phyloP scores from a whole-genome alignment of 139 green algal genomes.

The Chlorella sp. region DNA sequence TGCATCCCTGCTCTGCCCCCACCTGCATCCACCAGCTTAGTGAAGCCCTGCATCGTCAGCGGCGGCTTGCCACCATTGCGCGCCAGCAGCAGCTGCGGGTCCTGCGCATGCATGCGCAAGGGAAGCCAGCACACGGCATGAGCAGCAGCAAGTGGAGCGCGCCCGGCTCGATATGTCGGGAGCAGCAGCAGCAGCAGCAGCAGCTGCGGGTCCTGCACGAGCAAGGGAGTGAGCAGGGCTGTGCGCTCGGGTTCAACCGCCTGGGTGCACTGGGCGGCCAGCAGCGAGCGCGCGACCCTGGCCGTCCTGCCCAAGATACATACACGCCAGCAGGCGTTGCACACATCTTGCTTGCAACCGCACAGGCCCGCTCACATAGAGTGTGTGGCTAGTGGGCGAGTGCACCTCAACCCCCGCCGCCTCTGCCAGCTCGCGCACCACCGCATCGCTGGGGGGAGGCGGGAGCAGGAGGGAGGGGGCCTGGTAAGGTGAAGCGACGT shows the following conservation, averaged over 20 bases:
- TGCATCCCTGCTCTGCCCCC: not conserved
- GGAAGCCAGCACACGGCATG: too few species aligned
- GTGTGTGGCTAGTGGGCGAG: slow-evolving; percentile 76
- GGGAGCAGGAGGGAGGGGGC: not conserved
- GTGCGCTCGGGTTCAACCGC: too few species aligned
- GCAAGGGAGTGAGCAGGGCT: too few species aligned
- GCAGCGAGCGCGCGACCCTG: too few species aligned
- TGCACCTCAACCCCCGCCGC: slow-evolving; percentile 66
- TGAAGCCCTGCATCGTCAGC: slow-evolving; percentile 74
- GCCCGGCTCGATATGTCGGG: too few species aligned
- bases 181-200: too few species aligned
- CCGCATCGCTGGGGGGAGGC: slow-evolving; percentile 45
- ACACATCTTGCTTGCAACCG: not conserved
- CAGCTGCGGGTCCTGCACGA: too few species aligned
- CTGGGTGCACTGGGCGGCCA: too few species aligned
- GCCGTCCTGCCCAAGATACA: too few species aligned
- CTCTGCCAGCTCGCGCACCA: slow-evolving; percentile 48
- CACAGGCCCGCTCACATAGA: slow-evolving; percentile 67
- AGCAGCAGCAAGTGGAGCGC: too few species aligned
- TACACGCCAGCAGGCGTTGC: too few species aligned
- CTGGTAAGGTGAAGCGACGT: not conserved
- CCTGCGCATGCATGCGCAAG: slow-evolving; percentile 27
- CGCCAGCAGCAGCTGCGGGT: slow-evolving; percentile 62
- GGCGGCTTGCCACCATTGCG: slow-evolving; percentile 65
- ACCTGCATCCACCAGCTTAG: slow-evolving; percentile 66